Conservation (phyloP, 1,284 basidiomycete genomes). For the Ustilago nuda region DNA sequence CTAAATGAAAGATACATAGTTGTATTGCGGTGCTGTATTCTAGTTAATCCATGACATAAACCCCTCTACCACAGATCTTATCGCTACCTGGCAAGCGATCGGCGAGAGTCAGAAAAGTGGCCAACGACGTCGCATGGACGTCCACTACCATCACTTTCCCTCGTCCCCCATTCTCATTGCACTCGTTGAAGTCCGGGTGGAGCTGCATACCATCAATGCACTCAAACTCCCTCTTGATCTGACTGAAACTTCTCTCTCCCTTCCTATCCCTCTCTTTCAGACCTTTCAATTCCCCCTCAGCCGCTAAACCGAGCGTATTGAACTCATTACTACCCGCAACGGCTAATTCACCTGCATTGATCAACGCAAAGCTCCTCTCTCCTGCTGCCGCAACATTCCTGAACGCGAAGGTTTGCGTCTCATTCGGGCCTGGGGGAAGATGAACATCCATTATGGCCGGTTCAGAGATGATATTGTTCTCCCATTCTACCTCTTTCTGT, state of each 20-base stretch:
- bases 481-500: not conserved
- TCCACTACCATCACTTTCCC: conserved; percentile 12
- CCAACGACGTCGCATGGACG: conserved; percentile 22
- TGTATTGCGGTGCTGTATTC: not conserved
- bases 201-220: conserved; percentile 29
- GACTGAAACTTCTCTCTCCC: conserved; percentile 22
- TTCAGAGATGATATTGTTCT: conserved; percentile 13
- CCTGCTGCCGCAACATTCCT: conserved; percentile 4
- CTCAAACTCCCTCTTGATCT: conserved; percentile 25
- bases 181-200: conserved; percentile 5
- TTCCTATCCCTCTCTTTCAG: conserved; percentile 11
- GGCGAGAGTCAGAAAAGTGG: conserved; percentile 22
- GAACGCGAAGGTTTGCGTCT: not conserved
- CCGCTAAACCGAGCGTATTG: conserved; percentile 9
- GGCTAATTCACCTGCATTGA: not conserved
- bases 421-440: not conserved
- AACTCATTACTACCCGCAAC: conserved; percentile 27
- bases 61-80: not conserved
- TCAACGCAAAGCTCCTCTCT: conserved; percentile 15
- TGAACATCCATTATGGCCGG: conserved; percentile 16
- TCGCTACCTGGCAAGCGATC: not conserved
- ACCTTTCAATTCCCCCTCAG: not conserved
- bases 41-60: not conserved
- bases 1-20: conserved; percentile 36
- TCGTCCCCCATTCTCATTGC: not conserved